Evolutionary conservation across 108 stramenopile genomes (phyloP).

Genomic region (Craspedostauros australis): DNA sequence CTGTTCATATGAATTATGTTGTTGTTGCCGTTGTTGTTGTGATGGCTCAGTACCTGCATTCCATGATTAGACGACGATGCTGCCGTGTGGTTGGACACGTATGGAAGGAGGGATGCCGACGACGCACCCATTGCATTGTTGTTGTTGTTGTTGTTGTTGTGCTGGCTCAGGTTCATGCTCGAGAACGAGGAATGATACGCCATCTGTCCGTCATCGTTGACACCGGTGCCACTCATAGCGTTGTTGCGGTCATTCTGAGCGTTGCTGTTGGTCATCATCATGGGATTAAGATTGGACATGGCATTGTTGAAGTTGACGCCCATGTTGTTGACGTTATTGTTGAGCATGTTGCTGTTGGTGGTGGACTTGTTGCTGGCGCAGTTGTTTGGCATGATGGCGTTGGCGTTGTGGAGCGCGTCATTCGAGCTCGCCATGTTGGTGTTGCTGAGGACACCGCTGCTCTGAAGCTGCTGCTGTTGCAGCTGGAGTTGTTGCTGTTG

Average conservation of each 20-base stretch:
- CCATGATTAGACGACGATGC: not conserved
- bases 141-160: constrained; percentile 1
- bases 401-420: too few species aligned
- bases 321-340: too few species aligned
- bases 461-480: constrained; percentile 4
- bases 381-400: too few species aligned
- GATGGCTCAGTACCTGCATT: not conserved
- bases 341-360: too few species aligned
- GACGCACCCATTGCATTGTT: not conserved
- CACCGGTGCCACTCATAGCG: too few species aligned
- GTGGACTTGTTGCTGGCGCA: too few species aligned
- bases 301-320: too few species aligned
- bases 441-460: not conserved
- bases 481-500: constrained; percentile 4
- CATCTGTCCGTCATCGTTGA: not conserved
- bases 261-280: too few species aligned
- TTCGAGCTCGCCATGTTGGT: too few species aligned
- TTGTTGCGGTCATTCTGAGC: too few species aligned
- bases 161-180: too few species aligned
- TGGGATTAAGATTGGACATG: too few species aligned
- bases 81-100: not conserved
- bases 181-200: not conserved
- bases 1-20: constrained; percentile 2
- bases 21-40: constrained; percentile 1
- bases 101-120: constrained; percentile 8